Percentiles rank a stretch among this genome's conserved stretches.
Conservation (phyloP, 345 rosid genomes). For the Conringia planisiliqua region DNA sequence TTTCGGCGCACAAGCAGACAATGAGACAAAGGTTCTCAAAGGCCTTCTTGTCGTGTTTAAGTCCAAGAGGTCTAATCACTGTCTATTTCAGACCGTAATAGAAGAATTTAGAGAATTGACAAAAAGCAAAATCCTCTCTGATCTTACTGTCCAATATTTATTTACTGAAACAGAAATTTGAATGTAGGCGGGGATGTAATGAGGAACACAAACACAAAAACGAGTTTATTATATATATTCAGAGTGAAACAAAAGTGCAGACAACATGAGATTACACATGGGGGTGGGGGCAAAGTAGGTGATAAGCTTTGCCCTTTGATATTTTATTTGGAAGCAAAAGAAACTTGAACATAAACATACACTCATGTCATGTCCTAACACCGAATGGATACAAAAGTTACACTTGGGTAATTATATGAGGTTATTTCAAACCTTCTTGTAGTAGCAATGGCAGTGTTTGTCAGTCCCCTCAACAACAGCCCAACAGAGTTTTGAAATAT, state of each 20-base stretch:
- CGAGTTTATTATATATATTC: background rate
- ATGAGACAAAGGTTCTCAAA: background rate
- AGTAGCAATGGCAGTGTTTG: background rate
- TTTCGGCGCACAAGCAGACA: slow-evolving; percentile 29
- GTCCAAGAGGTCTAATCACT: slow-evolving; percentile 56
- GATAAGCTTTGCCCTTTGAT: background rate
- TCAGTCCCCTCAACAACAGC: background rate
- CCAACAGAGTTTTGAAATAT: too few species aligned
- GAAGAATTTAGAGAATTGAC: slow-evolving; percentile 27
- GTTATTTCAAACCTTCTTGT: background rate
- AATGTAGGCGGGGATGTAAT: background rate
- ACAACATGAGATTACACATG: background rate
- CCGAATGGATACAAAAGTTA: background rate
- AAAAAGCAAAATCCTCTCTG: too few species aligned
- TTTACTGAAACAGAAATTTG: background rate
- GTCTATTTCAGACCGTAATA: slow-evolving; percentile 74
- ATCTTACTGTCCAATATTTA: background rate
- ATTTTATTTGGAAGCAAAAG: background rate
- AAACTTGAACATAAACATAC: background rate
- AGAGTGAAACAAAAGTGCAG: background rate
- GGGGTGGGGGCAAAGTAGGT: background rate
- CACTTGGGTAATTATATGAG: too few species aligned
- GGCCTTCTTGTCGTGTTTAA: slow-evolving; percentile 59
- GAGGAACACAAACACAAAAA: background rate
- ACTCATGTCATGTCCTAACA: background rate